Conservation (phyloP, 495 filamentous ascomycete species). For the Astrocystis sublimbata region DNA sequence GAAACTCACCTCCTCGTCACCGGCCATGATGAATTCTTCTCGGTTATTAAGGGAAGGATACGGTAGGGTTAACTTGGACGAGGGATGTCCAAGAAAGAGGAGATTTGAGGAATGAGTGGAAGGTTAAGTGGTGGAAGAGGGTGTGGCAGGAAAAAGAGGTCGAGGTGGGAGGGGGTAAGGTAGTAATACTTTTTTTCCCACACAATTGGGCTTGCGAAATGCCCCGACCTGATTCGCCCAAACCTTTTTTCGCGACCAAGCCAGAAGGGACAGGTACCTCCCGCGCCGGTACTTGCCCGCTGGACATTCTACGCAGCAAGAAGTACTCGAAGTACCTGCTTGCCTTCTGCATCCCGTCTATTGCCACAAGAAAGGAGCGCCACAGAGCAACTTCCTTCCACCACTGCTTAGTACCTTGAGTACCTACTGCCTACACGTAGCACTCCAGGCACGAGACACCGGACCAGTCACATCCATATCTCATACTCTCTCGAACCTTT, state of each 20-base stretch:
- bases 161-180: slow-evolving; percentile 11
- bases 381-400: too few relatives aligned
- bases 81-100: slow-evolving; percentile 20
- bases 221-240: slow-evolving; percentile 13
- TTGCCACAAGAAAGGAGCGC: too few relatives aligned
- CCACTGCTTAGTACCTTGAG: too few relatives aligned
- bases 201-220: slow-evolving; percentile 13
- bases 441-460: too few relatives aligned
- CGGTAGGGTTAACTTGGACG: too few relatives aligned
- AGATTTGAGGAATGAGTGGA: slow-evolving; percentile 18
- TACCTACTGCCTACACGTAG: too few relatives aligned
- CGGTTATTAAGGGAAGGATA: too few relatives aligned
- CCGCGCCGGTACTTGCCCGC: too few relatives aligned
- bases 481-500: too few relatives aligned
- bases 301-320: slow-evolving; percentile 13
- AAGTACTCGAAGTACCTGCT: slow-evolving; percentile 12
- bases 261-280: background rate
- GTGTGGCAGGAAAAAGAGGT: slow-evolving; percentile 25
- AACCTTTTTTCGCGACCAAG: slow-evolving; percentile 1
- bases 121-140: slow-evolving; percentile 31
- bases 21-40: slow-evolving; percentile 60
- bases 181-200: slow-evolving; percentile 19
- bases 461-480: too few relatives aligned
- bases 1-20: slow-evolving; percentile 58
- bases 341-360: too few relatives aligned